Conservation (phyloP, 345 rosid species). For the Passiflora organensis region DNA sequence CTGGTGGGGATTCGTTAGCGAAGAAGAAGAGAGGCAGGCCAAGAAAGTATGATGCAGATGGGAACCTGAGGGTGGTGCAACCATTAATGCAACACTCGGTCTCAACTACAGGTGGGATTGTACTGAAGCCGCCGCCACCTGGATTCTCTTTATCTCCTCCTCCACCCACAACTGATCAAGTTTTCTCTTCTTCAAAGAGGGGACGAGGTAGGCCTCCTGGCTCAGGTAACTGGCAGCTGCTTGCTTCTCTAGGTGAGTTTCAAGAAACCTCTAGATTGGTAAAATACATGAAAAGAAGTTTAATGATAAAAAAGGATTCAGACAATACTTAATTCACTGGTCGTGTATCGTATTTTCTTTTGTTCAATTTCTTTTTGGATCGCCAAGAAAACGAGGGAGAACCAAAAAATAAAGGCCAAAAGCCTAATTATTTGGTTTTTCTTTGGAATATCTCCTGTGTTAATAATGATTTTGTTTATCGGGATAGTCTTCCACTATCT, state of each 20-base stretch:
- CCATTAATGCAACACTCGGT: neutral
- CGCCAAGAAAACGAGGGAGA: slow-evolving; percentile 24
- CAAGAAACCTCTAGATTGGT: neutral
- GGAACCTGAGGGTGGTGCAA: slow-evolving; percentile 31
- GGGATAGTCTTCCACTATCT: too few species aligned
- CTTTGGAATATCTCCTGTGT: too few species aligned
- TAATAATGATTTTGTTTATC: too few species aligned
- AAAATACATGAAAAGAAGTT: neutral
- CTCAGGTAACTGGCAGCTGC: slow-evolving; percentile 54
- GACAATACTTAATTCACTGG: too few species aligned
- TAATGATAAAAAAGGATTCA: too few species aligned
- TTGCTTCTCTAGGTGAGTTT: slow-evolving; percentile 52
- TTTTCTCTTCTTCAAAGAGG: slow-evolving; percentile 29
- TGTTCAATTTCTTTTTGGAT: slow-evolving; percentile 17
- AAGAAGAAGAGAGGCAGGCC: slow-evolving; percentile 55
- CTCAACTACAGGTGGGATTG: neutral
- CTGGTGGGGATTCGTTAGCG: slow-evolving; percentile 19
- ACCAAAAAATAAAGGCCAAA: neutral
- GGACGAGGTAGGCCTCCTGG: slow-evolving; percentile 56
- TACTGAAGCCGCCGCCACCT: slow-evolving; percentile 10
- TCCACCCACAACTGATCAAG: slow-evolving; percentile 3
- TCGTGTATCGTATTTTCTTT: neutral
- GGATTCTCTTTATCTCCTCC: slow-evolving; percentile 37
- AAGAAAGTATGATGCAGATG: slow-evolving; percentile 38
- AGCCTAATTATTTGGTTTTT: too few species aligned